Evolutionary conservation across 257 asterid genomes (phyloP), one percentile per base, ranked within the genome.

Genomic region (Mentha longifolia): DNA sequence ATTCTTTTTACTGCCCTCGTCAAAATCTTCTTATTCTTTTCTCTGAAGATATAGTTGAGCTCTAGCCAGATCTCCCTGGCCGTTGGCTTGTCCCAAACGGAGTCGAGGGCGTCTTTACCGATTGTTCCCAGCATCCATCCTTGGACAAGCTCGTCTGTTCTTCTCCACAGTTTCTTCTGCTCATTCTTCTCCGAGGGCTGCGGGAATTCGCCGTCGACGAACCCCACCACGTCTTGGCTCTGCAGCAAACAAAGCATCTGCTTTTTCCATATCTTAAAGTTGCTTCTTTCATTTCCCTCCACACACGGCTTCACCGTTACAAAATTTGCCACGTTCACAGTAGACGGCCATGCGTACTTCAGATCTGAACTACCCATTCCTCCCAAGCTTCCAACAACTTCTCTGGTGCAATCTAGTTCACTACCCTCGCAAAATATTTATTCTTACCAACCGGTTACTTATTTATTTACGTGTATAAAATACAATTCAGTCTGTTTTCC

Each of bases 221-320:
- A 61, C 6, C 59, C 58, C 9, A 39, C 1, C 59, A 63, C 6
- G 20, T n/a, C 77, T 25, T 63, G 77, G 39, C 66, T 42, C 47
- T 64, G 72, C 7, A 73, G n/a, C 17, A 73, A 47, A 7, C 72
- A 63, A 2, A 41, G 47, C 77, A 73, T 73, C 77, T 73, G 77
- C 2, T 52, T 45, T 52, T 28, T 73, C 77, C 77, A 73, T 0
- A 52, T 25, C 11, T 3, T 9, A 51, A n/a, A 59, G 17, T 17
- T 22, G 10, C 3, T 60, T 8, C 22, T 45, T 14, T 1, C 2
- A 0, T 33, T 37, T 5, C 12, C 35, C 2, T 4, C 3, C 1
- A 33, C 5, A 0, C 50, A n/a, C 1, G 67, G 67, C 47, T 45
- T 58, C 22, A 45, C 60, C 16, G 46, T 41, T 8, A 41, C 46